Base-by-base conservation (phyloP, 2,329 filamentous ascomycete species). In the Exophiala lecanii-corni region DNA sequence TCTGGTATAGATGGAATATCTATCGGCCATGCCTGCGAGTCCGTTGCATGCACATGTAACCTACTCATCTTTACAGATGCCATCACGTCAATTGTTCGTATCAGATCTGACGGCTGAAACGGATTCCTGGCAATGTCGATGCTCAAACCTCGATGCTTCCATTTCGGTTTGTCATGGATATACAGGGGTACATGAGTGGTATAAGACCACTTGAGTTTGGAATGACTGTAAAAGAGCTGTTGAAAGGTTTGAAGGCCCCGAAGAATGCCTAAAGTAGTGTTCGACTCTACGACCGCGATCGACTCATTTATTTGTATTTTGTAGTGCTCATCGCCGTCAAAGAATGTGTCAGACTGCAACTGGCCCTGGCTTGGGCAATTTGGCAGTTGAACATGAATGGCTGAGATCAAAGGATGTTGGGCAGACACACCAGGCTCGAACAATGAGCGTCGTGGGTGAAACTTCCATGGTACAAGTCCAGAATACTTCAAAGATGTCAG, bases 41-140 rank as follows among this genome's bases (percentile, higher is more conserved):
- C 75, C 26, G 72, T 66, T 47, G 78, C 59, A 59, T 78, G 75
- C 71, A 75, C 76, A 56, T 78, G 75, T 26, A 78, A 60, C 17
- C 75, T 64, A 49, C 76, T 79, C 51, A 79, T 64, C 61, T 79
- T 79, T 43, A 73, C 69, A 41, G 76, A 61, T 10, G 74, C 65
- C 66, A 79, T 71, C 84, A 80, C 84, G 58, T 94, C 85, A 52
- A 95, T 85, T 40, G 81, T 86, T 38, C 81, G 79, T 57, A 81
- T 73, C 54, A 94, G 81, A 56, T 85, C 78, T 3, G 70, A 62
- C 17, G 86, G 67, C 1, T 78, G 73, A 63, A 83, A 86, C 66
- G 75, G 92, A 57, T 81, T 82, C 45, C 89, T 75, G 2, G 84
- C 75, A 31, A 87, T 79, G 58, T 94, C 89, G 55, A 94, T 69